phyloP scores from a whole-genome alignment of 108 stramenopile species.

The Seminavis robusta region DNA sequence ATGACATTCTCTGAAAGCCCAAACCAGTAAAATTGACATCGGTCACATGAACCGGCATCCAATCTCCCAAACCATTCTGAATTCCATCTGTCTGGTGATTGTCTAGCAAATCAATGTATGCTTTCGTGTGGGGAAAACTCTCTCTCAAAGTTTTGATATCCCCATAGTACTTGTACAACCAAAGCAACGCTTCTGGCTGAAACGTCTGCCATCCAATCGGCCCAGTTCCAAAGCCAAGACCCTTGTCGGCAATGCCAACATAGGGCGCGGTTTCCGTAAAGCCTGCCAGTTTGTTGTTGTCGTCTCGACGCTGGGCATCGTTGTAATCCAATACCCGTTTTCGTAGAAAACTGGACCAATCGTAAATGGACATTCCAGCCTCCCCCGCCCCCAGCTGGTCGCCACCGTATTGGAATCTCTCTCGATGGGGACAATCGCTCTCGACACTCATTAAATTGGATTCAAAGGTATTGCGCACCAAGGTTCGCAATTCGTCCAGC shows the following conservation, averaged over 20 bases:
- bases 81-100: constrained; percentile 6
- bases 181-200: neutral
- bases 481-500: no score
- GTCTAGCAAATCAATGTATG: neutral
- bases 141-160: neutral
- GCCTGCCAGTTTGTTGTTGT: constrained; percentile 18
- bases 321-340: constrained; percentile 39
- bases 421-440: constrained; percentile 57
- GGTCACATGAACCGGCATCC: no score
- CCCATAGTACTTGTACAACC: neutral
- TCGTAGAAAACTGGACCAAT: constrained; percentile 41
- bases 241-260: constrained; percentile 36
- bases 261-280: constrained; percentile 31
- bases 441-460: constrained; percentile 49
- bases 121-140: neutral
- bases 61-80: constrained; percentile 37
- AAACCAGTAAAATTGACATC: no score
- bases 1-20: no score
- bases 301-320: constrained; percentile 51
- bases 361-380: constrained; percentile 36
- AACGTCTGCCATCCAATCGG: constrained; percentile 9
- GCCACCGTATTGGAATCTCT: constrained; percentile 53
- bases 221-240: constrained; percentile 30
- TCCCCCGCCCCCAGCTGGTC: constrained; percentile 39
- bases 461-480: constrained; percentile 1